Conservation (phyloP, 176 grass and related monocot species). For the Zea mays region Zm-B73-REFERENCE-NAM-5.0 NC_050099.1:20498001-20498500, state of each 20-base stretch:
- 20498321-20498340: slow-evolving; percentile 10
- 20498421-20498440: neutral
- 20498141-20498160: slow-evolving; percentile 83
- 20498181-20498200: slow-evolving; percentile 76
- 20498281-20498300: neutral
- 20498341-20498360: slow-evolving; percentile 9
- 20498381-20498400: neutral
- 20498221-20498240: slow-evolving; percentile 58
- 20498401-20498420: neutral
- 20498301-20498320: neutral
- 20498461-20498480: neutral
- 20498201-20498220: slow-evolving; percentile 67
- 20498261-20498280: slow-evolving; percentile 21
- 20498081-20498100: neutral
- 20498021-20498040: slow-evolving; percentile 29
- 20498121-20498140: slow-evolving; percentile 41
- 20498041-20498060: neutral
- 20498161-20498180: slow-evolving; percentile 79
- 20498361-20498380: slow-evolving; percentile 14
- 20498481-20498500: neutral
- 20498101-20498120: slow-evolving; percentile 6
- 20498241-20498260: slow-evolving; percentile 37
- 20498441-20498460: neutral
- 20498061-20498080: neutral
- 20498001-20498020: neutral